phyloP scores from a whole-genome alignment of 768 basidiomycete genomes.

The Rhizopogon sp. region DNA sequence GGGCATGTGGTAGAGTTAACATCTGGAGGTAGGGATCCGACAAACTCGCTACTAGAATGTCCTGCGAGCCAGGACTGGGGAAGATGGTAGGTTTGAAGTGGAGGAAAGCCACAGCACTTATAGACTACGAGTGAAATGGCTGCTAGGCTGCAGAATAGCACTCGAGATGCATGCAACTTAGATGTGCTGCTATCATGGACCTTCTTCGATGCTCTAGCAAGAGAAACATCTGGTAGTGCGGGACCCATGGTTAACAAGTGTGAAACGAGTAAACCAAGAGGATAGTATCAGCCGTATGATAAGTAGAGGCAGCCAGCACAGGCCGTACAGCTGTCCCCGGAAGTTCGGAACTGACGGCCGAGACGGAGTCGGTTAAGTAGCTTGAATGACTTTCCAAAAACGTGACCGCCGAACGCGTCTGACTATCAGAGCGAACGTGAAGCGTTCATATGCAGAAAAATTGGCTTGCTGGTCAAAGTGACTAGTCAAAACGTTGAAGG shows the following conservation, averaged over 20 bases:
- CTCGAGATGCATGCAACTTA: background rate
- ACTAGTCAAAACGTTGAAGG: too few relatives aligned
- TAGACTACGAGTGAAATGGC: background rate
- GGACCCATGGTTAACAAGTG: background rate
- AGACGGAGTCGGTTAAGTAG: too few relatives aligned
- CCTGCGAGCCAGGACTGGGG: background rate
- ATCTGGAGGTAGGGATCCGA: background rate
- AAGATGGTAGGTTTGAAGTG: background rate
- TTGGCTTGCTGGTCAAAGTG: too few relatives aligned
- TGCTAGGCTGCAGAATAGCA: background rate
- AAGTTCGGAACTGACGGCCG: too few relatives aligned
- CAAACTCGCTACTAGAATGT: background rate
- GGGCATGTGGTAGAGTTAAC: conserved; percentile 19
- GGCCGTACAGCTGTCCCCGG: too few relatives aligned
- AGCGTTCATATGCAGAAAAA: too few relatives aligned
- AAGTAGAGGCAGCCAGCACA: too few relatives aligned
- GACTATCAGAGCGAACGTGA: too few relatives aligned
- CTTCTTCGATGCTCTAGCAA: background rate
- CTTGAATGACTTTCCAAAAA: too few relatives aligned
- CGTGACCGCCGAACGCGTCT: too few relatives aligned
- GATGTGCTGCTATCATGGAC: background rate
- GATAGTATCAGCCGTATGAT: too few relatives aligned
- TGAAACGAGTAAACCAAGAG: too few relatives aligned
- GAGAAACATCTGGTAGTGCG: background rate
- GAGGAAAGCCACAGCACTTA: background rate